phyloP scores from a whole-genome alignment of 1,284 basidiomycete species.

The Heterobasidion irregulare region DNA sequence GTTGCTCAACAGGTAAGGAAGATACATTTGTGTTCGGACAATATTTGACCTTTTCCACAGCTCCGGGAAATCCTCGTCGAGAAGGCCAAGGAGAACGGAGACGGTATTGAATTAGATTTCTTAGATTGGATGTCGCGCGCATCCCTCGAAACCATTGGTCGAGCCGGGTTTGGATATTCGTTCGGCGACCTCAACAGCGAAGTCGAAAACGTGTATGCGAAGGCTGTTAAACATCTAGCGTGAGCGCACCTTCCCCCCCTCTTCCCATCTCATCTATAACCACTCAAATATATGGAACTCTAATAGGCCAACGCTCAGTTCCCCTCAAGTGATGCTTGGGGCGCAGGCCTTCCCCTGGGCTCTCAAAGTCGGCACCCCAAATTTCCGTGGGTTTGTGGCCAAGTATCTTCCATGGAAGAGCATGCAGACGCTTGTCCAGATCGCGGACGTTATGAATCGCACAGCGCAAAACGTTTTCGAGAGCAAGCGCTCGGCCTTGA shows the following conservation, averaged over 20 bases:
- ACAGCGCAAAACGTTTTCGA: constrained; percentile 29
- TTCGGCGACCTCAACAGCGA: constrained; percentile 20
- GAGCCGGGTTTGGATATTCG: constrained; percentile 28
- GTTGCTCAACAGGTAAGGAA: background rate
- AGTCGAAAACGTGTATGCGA: constrained; percentile 23
- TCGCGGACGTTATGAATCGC: constrained; percentile 28
- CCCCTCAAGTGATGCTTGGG: constrained; percentile 7
- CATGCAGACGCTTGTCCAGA: constrained; percentile 24
- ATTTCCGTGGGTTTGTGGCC: constrained; percentile 26
- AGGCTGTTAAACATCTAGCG: constrained; percentile 17
- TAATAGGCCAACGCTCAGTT: constrained; percentile 12
- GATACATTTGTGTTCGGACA: background rate
- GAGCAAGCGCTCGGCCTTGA: constrained; percentile 29
- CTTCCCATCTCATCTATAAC: constrained; percentile 7
- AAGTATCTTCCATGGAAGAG: constrained; percentile 24
- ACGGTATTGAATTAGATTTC: constrained; percentile 19
- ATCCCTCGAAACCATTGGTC: constrained; percentile 24
- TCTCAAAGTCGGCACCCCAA: constrained; percentile 24
- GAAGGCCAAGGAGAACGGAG: constrained; percentile 6
- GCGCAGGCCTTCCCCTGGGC: constrained; percentile 20
- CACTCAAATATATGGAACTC: constrained; percentile 6
- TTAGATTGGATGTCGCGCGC: constrained; percentile 28
- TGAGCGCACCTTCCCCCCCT: constrained; percentile 13
- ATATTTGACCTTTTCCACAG: background rate
- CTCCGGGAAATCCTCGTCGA: background rate